Evolutionary conservation across 106 monocot genomes (phyloP).

Genomic region (Dioscorea zingiberensis): DNA sequence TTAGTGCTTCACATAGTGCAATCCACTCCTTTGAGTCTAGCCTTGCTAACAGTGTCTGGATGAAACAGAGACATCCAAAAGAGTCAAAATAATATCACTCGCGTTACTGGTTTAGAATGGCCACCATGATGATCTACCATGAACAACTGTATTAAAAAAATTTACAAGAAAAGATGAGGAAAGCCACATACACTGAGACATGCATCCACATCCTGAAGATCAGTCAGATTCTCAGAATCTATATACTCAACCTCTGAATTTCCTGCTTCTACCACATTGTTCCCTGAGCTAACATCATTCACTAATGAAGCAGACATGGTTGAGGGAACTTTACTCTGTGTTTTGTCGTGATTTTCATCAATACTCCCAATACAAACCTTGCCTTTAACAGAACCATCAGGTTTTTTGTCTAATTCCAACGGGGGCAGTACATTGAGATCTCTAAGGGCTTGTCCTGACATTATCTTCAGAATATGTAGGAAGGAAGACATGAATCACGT

Average conservation of each 20-base stretch:
- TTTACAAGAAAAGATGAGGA: background rate
- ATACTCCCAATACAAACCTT: conserved; percentile 28
- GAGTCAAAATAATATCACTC: conserved; percentile 1
- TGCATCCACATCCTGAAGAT: conserved; percentile 59
- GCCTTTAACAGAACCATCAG: conserved; percentile 33
- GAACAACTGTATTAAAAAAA: background rate
- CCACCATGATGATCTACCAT: background rate
- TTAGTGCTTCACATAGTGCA: conserved; percentile 81
- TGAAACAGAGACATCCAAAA: background rate
- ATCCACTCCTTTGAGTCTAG: conserved; percentile 94
- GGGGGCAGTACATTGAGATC: conserved; percentile 40
- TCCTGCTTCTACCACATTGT: conserved; percentile 33
- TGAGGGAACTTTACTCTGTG: conserved; percentile 19
- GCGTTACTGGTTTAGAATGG: too few species aligned
- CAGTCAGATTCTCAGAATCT: conserved; percentile 74
- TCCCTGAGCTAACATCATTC: conserved; percentile 20
- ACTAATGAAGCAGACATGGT: conserved; percentile 10
- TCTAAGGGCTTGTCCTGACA: conserved; percentile 53
- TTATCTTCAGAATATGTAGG: conserved; percentile 1
- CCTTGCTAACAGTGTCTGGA: conserved; percentile 62
- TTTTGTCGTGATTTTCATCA: conserved; percentile 25
- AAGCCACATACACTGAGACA: conserved; percentile 50
- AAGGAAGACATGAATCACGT: background rate
- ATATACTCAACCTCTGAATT: conserved; percentile 81
- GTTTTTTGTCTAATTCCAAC: conserved; percentile 32